phyloP scores from a whole-genome alignment of 768 basidiomycete genomes.

The Tylopilus subfusipes region DNA sequence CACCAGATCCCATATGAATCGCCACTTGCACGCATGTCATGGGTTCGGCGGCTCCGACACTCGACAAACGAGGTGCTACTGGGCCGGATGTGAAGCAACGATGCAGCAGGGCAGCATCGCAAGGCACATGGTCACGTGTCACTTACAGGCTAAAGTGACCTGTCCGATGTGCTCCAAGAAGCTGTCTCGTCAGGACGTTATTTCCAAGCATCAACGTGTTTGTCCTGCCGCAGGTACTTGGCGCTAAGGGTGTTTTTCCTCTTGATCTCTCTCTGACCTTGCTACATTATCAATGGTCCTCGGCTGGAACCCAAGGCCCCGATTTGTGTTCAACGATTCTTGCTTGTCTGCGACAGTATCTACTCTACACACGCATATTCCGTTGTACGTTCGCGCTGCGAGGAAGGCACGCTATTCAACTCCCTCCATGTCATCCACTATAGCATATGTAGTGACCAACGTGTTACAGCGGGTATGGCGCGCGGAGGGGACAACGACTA shows the following conservation, averaged over 20 bases:
- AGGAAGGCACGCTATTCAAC: conserved; percentile 3
- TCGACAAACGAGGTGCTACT: conserved; percentile 18
- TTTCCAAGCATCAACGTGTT: conserved; percentile 26
- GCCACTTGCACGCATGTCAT: conserved; percentile 24
- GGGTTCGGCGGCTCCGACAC: conserved; percentile 22
- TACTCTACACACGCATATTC: not conserved
- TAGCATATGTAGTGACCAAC: conserved; percentile 1
- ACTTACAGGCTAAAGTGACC: conserved; percentile 26
- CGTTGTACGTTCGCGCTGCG: not conserved
- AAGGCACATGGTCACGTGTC: conserved; percentile 27
- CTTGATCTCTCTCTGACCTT: not conserved
- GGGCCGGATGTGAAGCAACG: conserved; percentile 17
- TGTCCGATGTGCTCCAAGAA: conserved; percentile 29
- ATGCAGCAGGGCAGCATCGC: conserved; percentile 31
- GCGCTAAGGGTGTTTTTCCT: conserved; percentile 8
- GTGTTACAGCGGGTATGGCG: not conserved
- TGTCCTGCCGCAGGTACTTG: conserved; percentile 20
- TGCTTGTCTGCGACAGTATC: not conserved
- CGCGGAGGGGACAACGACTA: no score
- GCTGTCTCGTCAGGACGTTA: conserved; percentile 25
- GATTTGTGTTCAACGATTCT: not conserved
- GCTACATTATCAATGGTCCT: not conserved
- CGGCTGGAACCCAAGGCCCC: not conserved
- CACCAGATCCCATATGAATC: conserved; percentile 25
- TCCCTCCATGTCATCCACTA: not conserved